A percentile compares a stretch with the other conserved stretches of the same genome.
Conservation (phyloP, 441 rosid species). For the Gossypium lobatum region DNA sequence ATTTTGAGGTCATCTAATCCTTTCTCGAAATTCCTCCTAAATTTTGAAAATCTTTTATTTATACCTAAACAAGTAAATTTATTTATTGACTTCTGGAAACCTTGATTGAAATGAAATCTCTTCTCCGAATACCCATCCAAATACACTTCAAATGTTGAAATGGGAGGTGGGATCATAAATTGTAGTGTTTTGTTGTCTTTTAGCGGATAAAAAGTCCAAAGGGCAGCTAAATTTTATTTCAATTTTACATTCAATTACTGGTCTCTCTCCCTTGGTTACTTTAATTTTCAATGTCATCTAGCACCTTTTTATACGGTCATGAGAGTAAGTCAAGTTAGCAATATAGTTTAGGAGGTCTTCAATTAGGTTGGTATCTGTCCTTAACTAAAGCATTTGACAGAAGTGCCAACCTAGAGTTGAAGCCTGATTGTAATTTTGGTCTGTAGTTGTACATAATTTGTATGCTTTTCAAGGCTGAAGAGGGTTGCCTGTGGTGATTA, state of each 20-base stretch:
- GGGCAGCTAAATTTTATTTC: neutral
- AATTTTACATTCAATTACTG: neutral
- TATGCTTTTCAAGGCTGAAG: neutral
- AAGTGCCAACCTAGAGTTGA: neutral
- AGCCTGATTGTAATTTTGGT: neutral
- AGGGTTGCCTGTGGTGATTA: neutral
- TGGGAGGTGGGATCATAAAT: neutral
- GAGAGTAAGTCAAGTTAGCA: neutral
- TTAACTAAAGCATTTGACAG: slow-evolving; percentile 3
- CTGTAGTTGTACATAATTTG: neutral
- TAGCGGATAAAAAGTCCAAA: neutral
- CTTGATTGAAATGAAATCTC: neutral
- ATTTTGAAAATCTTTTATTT: neutral
- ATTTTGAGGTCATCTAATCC: neutral
- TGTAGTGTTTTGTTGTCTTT: neutral
- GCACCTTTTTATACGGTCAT: neutral
- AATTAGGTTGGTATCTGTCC: neutral
- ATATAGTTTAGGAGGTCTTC: neutral
- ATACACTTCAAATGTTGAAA: neutral
- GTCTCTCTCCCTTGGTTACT: neutral
- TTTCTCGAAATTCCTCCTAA: neutral
- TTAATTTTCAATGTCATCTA: neutral
- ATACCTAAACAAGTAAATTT: neutral
- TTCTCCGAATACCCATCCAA: neutral
- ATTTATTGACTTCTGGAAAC: neutral